Conservation (phyloP, 345 rosid genomes). For the Acer campestre region DNA sequence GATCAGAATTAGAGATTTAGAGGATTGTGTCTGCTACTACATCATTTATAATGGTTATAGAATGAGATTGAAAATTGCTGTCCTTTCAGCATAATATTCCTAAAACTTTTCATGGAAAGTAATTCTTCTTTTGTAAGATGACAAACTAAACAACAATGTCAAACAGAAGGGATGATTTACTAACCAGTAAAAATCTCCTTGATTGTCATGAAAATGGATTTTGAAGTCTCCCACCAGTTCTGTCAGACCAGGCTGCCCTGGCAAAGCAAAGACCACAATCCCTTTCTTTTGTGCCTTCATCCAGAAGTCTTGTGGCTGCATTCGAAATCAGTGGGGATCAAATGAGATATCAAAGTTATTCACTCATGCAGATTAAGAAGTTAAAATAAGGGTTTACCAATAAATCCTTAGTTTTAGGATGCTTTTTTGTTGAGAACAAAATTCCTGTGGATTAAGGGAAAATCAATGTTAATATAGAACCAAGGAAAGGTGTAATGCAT, state of each 20-base stretch:
- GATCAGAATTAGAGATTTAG: not conserved
- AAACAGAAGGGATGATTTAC: conserved; percentile 15
- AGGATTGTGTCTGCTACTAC: not conserved
- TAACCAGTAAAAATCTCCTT: conserved; percentile 95
- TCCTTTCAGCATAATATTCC: conserved; percentile 10
- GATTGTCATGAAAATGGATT: conserved; percentile 83
- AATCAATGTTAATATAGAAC: conserved; percentile 7
- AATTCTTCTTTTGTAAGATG: not conserved
- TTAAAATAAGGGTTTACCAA: conserved; percentile 44
- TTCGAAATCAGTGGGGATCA: not conserved
- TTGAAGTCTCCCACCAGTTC: conserved; percentile 85
- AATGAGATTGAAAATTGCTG: not conserved
- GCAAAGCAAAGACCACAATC: conserved; percentile 83
- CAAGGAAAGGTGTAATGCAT: not conserved
- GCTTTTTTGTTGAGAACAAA: conserved; percentile 77
- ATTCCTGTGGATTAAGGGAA: conserved; percentile 49
- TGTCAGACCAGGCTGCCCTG: conserved; percentile 92
- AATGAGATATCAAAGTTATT: conserved; percentile 18
- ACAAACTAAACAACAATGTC: conserved; percentile 3
- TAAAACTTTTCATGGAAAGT: not conserved
- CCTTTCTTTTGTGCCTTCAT: conserved; percentile 90
- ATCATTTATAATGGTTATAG: conserved; percentile 5
- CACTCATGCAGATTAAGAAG: conserved; percentile 1
- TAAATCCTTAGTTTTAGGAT: conserved; percentile 80
- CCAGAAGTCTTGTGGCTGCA: conserved; percentile 95